phyloP scores from a whole-genome alignment of 495 filamentous ascomycete genomes.

The Trichoderma reesei region DNA sequence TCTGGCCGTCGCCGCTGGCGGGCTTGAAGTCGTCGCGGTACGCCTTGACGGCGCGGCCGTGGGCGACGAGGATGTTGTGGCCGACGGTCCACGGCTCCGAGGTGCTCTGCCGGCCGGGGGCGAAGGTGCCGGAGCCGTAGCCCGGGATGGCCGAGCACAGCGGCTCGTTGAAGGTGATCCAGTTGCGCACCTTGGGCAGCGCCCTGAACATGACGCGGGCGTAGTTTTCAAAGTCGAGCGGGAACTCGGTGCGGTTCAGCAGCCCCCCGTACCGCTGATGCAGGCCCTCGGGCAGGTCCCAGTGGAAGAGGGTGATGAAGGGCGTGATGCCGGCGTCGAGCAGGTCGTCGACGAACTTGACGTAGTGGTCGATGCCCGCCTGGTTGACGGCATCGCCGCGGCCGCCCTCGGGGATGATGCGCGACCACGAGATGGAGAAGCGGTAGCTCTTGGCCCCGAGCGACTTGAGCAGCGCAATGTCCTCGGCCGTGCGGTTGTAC shows the following conservation, averaged over 20 bases:
- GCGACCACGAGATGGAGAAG: slow-evolving; percentile 68
- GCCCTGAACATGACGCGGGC: slow-evolving; percentile 47
- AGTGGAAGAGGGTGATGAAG: slow-evolving; percentile 56
- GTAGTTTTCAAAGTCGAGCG: slow-evolving; percentile 51
- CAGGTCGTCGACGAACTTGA: slow-evolving; percentile 51
- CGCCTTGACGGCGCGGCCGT: slow-evolving; percentile 51
- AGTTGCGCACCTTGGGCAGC: slow-evolving; percentile 50
- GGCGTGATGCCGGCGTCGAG: slow-evolving; percentile 48
- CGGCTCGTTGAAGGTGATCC: slow-evolving; percentile 61
- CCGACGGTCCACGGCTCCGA: slow-evolving; percentile 52
- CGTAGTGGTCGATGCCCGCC: slow-evolving; percentile 48
- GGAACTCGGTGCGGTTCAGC: slow-evolving; percentile 49
- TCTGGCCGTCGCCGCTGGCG: slow-evolving; percentile 42
- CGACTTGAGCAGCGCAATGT: slow-evolving; percentile 61
- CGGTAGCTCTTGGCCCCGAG: slow-evolving; percentile 57
- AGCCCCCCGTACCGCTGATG: slow-evolving; percentile 53
- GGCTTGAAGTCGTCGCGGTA: slow-evolving; percentile 61
- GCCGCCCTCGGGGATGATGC: slow-evolving; percentile 58
- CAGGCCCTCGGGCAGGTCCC: slow-evolving; percentile 52
- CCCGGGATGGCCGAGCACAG: slow-evolving; percentile 52
- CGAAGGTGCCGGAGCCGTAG: slow-evolving; percentile 50
- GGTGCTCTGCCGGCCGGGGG: slow-evolving; percentile 49
- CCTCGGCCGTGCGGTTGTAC: slow-evolving; percentile 62
- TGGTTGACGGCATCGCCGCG: slow-evolving; percentile 54
- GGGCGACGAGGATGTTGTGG: slow-evolving; percentile 50